These are phyloP conservation scores for Xylaria sp. DNA, from an alignment of 2,329 filamentous ascomycete genomes.

Conservation along the genomic window DNA sequence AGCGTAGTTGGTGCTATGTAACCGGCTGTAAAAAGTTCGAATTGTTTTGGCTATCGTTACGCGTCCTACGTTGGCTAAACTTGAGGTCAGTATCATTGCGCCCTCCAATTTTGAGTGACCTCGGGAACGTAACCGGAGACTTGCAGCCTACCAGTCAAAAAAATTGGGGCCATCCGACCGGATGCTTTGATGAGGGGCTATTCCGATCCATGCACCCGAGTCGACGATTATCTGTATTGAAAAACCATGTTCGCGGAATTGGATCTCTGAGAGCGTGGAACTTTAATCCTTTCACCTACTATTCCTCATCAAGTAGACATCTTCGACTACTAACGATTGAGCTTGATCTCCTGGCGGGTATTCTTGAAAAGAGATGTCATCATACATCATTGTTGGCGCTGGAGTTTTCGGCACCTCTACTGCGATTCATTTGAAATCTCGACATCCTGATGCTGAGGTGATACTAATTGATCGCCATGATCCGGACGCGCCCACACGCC, in stretches of 20 bases:
- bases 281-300: neutral
- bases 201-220: conserved; percentile 10
- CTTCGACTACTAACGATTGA: neutral
- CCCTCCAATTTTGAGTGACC: neutral
- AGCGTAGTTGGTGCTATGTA: neutral
- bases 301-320: neutral
- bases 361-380: conserved; percentile 38
- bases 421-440: conserved; percentile 69
- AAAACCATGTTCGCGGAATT: neutral
- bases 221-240: neutral
- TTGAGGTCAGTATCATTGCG: neutral
- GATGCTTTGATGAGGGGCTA: conserved; percentile 29
- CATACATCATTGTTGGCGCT: conserved; percentile 70
- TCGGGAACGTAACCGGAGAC: neutral
- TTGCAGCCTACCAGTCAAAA: conserved; percentile 6
- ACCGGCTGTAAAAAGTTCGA: neutral
- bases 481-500: conserved; percentile 56
- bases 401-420: conserved; percentile 75
- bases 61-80: neutral
- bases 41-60: neutral
- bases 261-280: neutral
- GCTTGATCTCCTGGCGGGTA: neutral
- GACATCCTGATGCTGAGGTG: conserved; percentile 61
- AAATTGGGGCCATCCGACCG: conserved; percentile 26
- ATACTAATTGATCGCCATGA: conserved; percentile 68